These are phyloP conservation scores for Yamadazyma friedrichii DNA, from an alignment of 1,139 yeast genomes.

Conservation along the genomic window DNA sequence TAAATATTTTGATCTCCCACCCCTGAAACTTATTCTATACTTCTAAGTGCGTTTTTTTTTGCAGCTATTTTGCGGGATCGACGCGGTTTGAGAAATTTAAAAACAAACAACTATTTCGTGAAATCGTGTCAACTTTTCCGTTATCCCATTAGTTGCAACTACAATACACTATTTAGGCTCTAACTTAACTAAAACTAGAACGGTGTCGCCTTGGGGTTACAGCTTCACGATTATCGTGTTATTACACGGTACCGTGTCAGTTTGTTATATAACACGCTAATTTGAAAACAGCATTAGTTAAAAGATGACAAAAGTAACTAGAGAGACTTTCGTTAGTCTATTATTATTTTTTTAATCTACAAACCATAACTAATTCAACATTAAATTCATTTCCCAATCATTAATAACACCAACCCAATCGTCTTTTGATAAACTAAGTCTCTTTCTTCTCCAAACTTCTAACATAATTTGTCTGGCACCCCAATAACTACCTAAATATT, in stretches of 20 bases:
- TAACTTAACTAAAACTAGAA: too few species aligned
- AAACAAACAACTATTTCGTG: conserved; percentile 1
- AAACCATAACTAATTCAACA: conserved; percentile 48
- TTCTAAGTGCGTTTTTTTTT: conserved; percentile 3
- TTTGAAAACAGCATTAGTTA: too few species aligned
- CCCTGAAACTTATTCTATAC: conserved; percentile 1
- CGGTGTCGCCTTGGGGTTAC: background rate
- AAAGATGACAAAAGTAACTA: too few species aligned
- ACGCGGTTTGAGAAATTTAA: conserved; percentile 4
- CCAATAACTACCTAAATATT: conserved; percentile 79
- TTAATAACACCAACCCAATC: conserved; percentile 78
- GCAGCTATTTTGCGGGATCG: conserved; percentile 3
- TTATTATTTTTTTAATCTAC: background rate
- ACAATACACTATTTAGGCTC: too few species aligned
- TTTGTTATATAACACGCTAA: too few species aligned
- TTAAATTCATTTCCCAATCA: conserved; percentile 84
- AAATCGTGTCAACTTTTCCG: background rate
- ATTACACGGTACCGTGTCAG: conserved; percentile 1
- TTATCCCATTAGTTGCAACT: background rate
- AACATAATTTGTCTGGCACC: conserved; percentile 82
- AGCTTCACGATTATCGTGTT: conserved; percentile 1
- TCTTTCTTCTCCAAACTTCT: conserved; percentile 82
- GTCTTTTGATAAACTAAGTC: conserved; percentile 54
- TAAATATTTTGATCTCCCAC: conserved; percentile 1
- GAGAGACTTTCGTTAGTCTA: background rate